These are phyloP conservation scores for Auxenochlorella pyrenoidosa DNA, from an alignment of 139 green algal genomes.

Conservation along the genomic window DNA sequence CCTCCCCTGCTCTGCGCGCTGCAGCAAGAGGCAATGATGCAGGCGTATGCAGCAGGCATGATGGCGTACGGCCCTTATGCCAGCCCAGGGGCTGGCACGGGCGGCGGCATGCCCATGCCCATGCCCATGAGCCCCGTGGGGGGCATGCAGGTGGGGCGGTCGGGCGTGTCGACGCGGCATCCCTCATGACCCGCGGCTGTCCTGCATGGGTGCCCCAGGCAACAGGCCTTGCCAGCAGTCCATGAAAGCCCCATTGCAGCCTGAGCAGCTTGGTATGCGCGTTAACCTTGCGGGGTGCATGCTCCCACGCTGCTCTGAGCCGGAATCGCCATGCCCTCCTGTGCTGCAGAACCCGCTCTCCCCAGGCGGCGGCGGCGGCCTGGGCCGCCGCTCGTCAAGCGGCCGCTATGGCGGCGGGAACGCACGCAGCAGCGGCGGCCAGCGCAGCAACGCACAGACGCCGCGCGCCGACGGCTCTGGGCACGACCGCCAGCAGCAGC, in stretches of 20 bases:
- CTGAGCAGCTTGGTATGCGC: no score
- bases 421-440: not conserved
- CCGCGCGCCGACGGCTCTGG: not conserved
- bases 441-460: conserved; percentile 12
- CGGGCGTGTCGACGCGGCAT: no score
- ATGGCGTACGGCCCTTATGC: conserved; percentile 9
- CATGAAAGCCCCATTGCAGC: not conserved
- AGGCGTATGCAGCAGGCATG: conserved; percentile 17
- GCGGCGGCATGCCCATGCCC: conserved; percentile 1
- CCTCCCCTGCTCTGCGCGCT: no score
- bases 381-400: conserved; percentile 8
- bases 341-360: not conserved
- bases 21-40: conserved; percentile 27
- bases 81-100: not conserved
- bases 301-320: no score
- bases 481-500: not conserved
- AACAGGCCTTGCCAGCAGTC: no score
- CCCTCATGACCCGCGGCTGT: no score
- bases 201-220: not conserved
- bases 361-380: not conserved
- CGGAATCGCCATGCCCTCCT: not conserved
- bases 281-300: no score
- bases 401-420: not conserved
- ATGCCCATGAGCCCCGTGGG: conserved; percentile 4
- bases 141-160: conserved; percentile 1